Evolutionary conservation across 805 yeast genomes (phyloP).

Genomic region (Kodamaea hsintzibuensis): DNA sequence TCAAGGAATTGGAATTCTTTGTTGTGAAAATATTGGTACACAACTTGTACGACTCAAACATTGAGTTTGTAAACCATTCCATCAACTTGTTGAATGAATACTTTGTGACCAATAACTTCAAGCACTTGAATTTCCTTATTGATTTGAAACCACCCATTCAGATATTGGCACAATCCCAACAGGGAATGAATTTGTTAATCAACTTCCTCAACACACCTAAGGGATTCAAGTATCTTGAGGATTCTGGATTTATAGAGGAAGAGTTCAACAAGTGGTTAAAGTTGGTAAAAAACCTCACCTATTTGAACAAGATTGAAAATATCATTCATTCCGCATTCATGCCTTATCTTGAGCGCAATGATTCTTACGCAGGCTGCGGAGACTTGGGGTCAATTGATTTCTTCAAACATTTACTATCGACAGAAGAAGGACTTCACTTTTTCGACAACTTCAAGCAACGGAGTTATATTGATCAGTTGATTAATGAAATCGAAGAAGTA

Average conservation of each 20-base stretch:
- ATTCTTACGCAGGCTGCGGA: background rate
- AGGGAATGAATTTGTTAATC: conserved; percentile 52
- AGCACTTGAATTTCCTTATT: conserved; percentile 53
- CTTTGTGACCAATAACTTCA: conserved; percentile 25
- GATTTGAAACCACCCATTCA: conserved; percentile 55
- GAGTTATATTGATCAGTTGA: conserved; percentile 45
- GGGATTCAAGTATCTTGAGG: conserved; percentile 67
- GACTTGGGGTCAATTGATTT: conserved; percentile 48
- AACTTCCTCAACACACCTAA: conserved; percentile 61
- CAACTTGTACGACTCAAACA: conserved; percentile 63
- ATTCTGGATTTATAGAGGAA: conserved; percentile 56
- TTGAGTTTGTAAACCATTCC: conserved; percentile 20
- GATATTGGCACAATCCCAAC: conserved; percentile 22
- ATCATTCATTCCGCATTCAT: background rate
- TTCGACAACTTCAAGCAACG: conserved; percentile 44
- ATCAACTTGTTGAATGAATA: conserved; percentile 23
- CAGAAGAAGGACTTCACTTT: conserved; percentile 74
- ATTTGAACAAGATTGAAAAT: conserved; percentile 46
- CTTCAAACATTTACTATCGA: conserved; percentile 75
- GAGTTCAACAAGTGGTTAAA: conserved; percentile 72
- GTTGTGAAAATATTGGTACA: conserved; percentile 57
- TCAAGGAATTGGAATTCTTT: conserved; percentile 43
- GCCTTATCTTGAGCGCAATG: background rate
- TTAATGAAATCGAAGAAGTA: conserved; percentile 17
- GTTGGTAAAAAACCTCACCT: conserved; percentile 33